Percentiles rank a stretch among this genome's conserved stretches.
These are phyloP conservation scores for Aspergillus neoniger DNA, from an alignment of 2,329 filamentous ascomycete genomes.

Conservation along the genomic window DNA sequence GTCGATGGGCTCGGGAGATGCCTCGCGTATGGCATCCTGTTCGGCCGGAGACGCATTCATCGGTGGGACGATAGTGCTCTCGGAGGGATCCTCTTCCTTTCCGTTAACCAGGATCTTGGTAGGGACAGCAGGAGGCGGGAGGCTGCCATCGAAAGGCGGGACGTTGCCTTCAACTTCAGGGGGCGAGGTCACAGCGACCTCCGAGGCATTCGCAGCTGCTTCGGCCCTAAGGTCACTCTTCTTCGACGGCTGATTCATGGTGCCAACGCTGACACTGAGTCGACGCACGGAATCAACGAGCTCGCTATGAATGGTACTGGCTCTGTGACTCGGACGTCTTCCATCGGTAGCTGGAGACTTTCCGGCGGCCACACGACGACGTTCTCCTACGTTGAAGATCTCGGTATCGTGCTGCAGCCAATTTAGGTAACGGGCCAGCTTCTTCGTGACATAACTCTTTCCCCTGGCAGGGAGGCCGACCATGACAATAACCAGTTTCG, in stretches of 20 bases:
- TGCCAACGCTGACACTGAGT: slow-evolving; percentile 43
- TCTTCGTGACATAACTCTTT: slow-evolving; percentile 99
- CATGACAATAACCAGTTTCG: slow-evolving; percentile 98
- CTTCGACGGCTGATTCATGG: slow-evolving; percentile 22
- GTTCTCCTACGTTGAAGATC: slow-evolving; percentile 97
- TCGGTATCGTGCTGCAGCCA: slow-evolving; percentile 96
- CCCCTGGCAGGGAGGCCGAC: slow-evolving; percentile 91
- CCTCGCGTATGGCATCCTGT: slow-evolving; percentile 27
- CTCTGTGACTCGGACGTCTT: slow-evolving; percentile 20
- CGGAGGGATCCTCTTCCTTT: slow-evolving; percentile 41
- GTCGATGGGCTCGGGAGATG: slow-evolving; percentile 63
- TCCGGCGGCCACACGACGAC: slow-evolving; percentile 74
- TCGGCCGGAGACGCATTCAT: slow-evolving; percentile 26
- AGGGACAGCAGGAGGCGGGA: slow-evolving; percentile 45
- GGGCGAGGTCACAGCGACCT: slow-evolving; percentile 18
- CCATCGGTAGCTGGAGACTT: slow-evolving; percentile 40
- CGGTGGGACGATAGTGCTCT: slow-evolving; percentile 29
- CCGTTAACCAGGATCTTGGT: slow-evolving; percentile 63
- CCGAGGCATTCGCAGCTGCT: slow-evolving; percentile 8
- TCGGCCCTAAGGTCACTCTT: slow-evolving; percentile 19
- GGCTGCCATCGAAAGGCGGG: slow-evolving; percentile 26
- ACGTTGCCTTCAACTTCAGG: slow-evolving; percentile 30
- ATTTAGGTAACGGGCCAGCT: slow-evolving; percentile 89
- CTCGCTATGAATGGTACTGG: slow-evolving; percentile 41
- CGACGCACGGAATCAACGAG: slow-evolving; percentile 48